Percentiles rank a stretch among this genome's conserved stretches.
phyloP scores from a whole-genome alignment of 345 rosid species.

The Populus pruinosa region DNA sequence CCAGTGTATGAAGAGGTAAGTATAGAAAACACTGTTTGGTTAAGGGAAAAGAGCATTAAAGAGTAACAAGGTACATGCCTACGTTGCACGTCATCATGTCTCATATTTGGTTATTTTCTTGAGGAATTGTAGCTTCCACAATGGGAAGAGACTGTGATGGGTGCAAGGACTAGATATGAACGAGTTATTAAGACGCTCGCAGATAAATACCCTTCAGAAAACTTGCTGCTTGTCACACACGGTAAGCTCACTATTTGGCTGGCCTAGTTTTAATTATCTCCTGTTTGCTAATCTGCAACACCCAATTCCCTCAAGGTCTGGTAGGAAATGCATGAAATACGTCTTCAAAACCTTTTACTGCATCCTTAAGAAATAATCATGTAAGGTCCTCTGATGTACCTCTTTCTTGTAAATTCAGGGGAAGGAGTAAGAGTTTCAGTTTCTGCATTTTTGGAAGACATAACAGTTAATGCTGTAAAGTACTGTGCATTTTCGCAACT shows the following conservation, averaged over 20 bases:
- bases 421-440: conserved; percentile 84
- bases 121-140: conserved; percentile 50
- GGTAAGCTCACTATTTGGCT: conserved; percentile 41
- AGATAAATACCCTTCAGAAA: conserved; percentile 69
- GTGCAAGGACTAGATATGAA: conserved; percentile 52
- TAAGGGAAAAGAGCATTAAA: background rate
- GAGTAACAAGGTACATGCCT: background rate
- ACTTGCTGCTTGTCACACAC: conserved; percentile 77
- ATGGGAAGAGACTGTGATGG: conserved; percentile 58
- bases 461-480: conserved; percentile 54
- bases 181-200: conserved; percentile 58
- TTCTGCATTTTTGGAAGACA: conserved; percentile 49
- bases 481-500: conserved; percentile 69
- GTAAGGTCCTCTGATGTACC: background rate
- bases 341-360: background rate
- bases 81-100: background rate
- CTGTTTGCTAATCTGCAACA: too few relatives aligned
- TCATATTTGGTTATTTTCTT: background rate
- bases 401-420: conserved; percentile 38
- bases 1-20: conserved; percentile 53
- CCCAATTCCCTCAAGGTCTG: too few relatives aligned
- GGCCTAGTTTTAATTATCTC: background rate
- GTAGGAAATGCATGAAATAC: background rate
- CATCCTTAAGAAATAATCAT: background rate
- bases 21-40: background rate